Evolutionary conservation across 169 alveolate genomes (phyloP).

Genomic region (Plasmodium cynomolgi): DNA sequence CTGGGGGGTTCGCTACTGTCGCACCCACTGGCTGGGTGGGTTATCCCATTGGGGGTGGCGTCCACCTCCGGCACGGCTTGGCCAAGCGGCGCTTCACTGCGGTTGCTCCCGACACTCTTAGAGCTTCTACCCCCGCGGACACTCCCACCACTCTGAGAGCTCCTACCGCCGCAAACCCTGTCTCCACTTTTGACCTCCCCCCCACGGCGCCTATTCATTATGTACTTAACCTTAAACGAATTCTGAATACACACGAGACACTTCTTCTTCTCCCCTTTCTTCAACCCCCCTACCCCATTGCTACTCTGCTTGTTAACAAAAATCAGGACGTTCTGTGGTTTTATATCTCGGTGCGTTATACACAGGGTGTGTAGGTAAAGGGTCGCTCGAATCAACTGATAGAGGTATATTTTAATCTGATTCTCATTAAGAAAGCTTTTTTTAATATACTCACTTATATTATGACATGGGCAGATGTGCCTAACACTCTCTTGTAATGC

Average conservation of each 20-base stretch:
- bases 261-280: neutral
- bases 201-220: constrained; percentile 13
- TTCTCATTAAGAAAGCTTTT: constrained; percentile 47
- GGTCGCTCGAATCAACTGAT: constrained; percentile 95
- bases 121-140: no score
- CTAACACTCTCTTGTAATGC: constrained; percentile 4
- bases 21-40: neutral
- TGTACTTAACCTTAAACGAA: constrained; percentile 8
- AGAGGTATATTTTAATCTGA: constrained; percentile 93
- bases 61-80: neutral
- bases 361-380: constrained; percentile 96
- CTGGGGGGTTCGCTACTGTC: neutral
- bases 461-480: constrained; percentile 43
- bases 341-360: constrained; percentile 98
- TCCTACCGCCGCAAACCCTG: no score
- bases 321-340: constrained; percentile 98
- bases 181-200: no score
- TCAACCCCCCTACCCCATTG: neutral
- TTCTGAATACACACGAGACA: constrained; percentile 51
- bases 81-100: neutral
- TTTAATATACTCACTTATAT: constrained; percentile 46
- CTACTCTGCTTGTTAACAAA: constrained; percentile 22
- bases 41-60: neutral
- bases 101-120: neutral
- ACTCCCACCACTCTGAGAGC: no score